Conservation (phyloP, 202 grass and related monocot species). For the Setaria italica region DNA sequence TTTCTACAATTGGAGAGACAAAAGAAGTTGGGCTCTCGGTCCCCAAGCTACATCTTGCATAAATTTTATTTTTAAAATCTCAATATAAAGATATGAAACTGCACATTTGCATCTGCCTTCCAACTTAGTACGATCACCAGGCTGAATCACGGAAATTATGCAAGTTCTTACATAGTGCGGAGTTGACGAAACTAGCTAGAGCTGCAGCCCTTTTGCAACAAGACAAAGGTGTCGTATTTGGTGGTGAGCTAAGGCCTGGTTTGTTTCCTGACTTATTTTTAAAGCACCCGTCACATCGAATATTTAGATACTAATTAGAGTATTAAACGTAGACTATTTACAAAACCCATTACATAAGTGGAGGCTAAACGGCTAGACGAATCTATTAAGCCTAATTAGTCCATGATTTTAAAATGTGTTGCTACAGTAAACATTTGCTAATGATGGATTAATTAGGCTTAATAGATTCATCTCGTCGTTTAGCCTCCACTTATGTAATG, state of each 20-base stretch:
- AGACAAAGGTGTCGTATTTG: background rate
- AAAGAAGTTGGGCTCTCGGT: background rate
- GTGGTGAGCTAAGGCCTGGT: background rate
- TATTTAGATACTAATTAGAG: too few species aligned
- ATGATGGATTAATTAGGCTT: too few species aligned
- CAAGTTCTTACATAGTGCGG: background rate
- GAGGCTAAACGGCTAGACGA: too few species aligned
- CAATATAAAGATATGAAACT: background rate
- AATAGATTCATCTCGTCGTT: too few species aligned
- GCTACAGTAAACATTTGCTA: too few species aligned
- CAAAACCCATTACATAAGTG: too few species aligned
- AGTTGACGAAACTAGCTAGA: background rate
- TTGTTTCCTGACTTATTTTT: too few species aligned
- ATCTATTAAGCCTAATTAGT: too few species aligned
- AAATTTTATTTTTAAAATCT: background rate
- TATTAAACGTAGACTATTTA: too few species aligned
- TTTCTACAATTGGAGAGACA: background rate
- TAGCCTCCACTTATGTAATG: too few species aligned
- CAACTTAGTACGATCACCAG: background rate
- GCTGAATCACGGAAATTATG: background rate
- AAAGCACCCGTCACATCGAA: too few species aligned
- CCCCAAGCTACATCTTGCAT: background rate
- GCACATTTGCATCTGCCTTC: background rate
- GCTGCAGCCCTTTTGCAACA: background rate
- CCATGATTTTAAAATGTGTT: too few species aligned